Base-by-base conservation (phyloP, 345 rosid species). In the Eucalyptus brandiana region DNA sequence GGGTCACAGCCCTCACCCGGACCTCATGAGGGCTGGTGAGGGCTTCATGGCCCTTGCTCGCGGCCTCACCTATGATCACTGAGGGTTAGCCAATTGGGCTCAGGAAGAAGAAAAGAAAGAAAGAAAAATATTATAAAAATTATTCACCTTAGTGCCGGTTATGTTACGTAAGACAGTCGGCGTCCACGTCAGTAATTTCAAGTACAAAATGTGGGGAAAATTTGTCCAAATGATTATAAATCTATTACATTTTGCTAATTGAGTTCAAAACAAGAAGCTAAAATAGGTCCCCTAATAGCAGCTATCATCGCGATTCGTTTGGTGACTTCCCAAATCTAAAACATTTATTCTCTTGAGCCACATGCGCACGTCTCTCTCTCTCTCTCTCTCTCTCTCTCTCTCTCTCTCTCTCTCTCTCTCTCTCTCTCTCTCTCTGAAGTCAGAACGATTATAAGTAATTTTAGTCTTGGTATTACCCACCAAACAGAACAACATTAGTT, bases 401-500 rank as follows among this genome's bases (percentile, higher is more conserved):
- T 53, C 49, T 86, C 47, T 86, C 53, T 42, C 72, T 62, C 72
- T 62, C 69, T 62, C 72, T 60, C 69, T 83, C 45, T 44, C 76
- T 21, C 85, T 65, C 51, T 34, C n/a, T 15, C 49, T 49, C 87
- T 56, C 8, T 34, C 10, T 19, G 44, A 17, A 49, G 58, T 32
- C 54, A 18, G 53, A 37, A 76, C 47, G n/a, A 47, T 32, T 26
- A 15, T 12, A 76, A 76, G 32, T 21, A 65, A 10, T 54, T 81
- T 83, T 34, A 49, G 87, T 80, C 60, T 88, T 23, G 89, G 45
- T 4, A 28, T 48, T 21, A 86, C 87, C 88, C 88, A 95, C 95
- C 96, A 91, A 94, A 96, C 95, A 87, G 83, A 93, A 93, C 91
- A 92, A 88, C 80, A 91, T 92, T 96, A 92, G 98, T 95, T 96